Evolutionary conservation across 169 alveolate genomes (phyloP), one percentile per base, ranked within the genome.

Genomic region (Eimeria brunetti): DNA sequence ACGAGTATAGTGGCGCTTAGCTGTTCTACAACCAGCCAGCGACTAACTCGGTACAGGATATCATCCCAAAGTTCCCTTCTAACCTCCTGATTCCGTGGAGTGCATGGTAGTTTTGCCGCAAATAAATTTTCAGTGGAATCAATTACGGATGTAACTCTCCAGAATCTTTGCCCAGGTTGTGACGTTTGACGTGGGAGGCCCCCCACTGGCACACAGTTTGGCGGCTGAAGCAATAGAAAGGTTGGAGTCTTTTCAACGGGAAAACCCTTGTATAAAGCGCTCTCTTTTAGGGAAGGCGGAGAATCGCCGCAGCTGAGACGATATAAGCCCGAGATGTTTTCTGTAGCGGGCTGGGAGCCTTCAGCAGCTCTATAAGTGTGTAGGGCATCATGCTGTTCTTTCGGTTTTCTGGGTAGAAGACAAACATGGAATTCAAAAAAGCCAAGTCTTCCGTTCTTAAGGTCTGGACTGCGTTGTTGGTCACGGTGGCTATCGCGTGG

Each of bases 1-100:
- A 86, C 64, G 44, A 86, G 92, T 5, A 86, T 51, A 38, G 92
- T 86, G 64, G 92, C 92, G 83, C 83, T 86, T 33, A 86, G 67
- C 41, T 33, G 41, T 44, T 86, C 83, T 24, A 64, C 83, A 58
- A 56, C 71, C 8, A 86, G 33, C 92, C 92, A 86, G 75, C 18
- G 80, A 20, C 83, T 83, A 9, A 62, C 71, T 44, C 92, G 81
- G 9, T 49, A 24, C 49, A 86, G n/a, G n/a, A 62, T 81, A 41
- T 62, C 92, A 41, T 62, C 92, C 92, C 92, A 86, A 11, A 81
- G 92, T 14, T 86, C 81, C 27, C 53, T 30, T 38, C 18, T 33
- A 12, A 5, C 14, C 41, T 60, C 49, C 41, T 44, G 9, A 2
- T 46, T 8, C 11, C 24, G 69, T 30, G 64, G 64, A 9, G 33